Conservation (phyloP, 352 stramenopile species). For the Phytophthora aleatoria region DNA sequence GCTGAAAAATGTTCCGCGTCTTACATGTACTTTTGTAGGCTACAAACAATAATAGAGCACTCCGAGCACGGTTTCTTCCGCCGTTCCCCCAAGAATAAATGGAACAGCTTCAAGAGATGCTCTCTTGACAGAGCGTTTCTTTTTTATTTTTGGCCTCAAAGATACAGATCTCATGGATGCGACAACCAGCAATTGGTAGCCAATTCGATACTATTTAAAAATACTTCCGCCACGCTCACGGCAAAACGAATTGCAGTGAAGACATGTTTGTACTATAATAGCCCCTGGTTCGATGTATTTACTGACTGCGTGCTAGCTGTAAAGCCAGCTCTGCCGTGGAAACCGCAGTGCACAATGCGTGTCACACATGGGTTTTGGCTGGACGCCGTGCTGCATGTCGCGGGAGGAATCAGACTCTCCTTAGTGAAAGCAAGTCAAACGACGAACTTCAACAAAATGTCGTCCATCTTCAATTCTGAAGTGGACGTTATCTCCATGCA, state of each 20-base stretch:
- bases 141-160: background rate
- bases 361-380: background rate
- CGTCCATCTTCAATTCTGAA: background rate
- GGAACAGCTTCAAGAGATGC: background rate
- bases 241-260: too few species aligned
- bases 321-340: too few species aligned
- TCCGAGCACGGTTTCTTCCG: background rate
- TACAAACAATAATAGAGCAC: too few species aligned
- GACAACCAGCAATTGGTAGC: too few species aligned
- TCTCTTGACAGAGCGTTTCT: background rate
- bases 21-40: background rate
- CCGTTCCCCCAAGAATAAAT: background rate
- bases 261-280: too few species aligned
- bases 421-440: constrained; percentile 11
- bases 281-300: too few species aligned
- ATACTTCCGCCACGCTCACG: too few species aligned
- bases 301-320: too few species aligned
- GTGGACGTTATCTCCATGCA: background rate
- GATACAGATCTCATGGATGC: too few species aligned
- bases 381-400: background rate
- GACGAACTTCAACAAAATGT: background rate
- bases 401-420: constrained; percentile 1
- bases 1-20: too few species aligned
- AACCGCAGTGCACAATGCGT: background rate
- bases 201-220: too few species aligned